These are phyloP conservation scores for Phaeophleospora eucalypticola DNA, from an alignment of 2,329 filamentous ascomycete genomes.

Conservation along the genomic window DNA sequence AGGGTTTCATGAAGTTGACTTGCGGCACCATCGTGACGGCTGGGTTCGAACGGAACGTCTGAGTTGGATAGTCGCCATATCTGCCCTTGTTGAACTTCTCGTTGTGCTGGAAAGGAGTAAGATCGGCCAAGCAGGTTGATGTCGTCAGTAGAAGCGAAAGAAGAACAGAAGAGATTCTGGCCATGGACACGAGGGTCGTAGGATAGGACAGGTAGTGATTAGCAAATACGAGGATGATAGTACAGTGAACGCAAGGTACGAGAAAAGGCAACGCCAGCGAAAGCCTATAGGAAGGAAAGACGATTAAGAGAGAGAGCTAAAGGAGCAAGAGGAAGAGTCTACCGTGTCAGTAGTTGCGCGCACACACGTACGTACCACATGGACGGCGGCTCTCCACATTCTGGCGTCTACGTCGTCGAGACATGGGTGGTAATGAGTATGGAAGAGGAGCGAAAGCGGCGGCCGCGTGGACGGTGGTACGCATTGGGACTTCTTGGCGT, in stretches of 20 bases:
- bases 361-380: too few species aligned
- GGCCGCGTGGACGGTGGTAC: neutral
- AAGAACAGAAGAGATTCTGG: neutral
- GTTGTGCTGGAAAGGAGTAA: conserved; percentile 19
- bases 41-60: conserved; percentile 33
- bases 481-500: neutral
- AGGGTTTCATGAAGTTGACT: conserved; percentile 29
- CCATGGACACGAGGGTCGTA: neutral
- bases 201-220: neutral
- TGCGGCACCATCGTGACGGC: conserved; percentile 31
- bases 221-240: neutral
- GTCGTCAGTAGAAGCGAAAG: neutral
- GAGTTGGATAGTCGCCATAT: conserved; percentile 36
- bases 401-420: neutral
- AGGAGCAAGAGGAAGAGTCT: too few species aligned
- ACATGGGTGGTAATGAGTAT: neutral
- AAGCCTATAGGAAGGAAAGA: neutral
- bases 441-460: too few species aligned
- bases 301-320: neutral
- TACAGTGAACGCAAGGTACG: neutral
- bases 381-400: too few species aligned
- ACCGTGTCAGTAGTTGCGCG: too few species aligned
- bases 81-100: conserved; percentile 33
- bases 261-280: neutral
- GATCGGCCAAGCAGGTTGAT: conserved; percentile 10